Evolutionary conservation across 768 basidiomycete genomes (phyloP), one percentile per base, ranked within the genome.

Genomic region (Collybia mongolica): DNA sequence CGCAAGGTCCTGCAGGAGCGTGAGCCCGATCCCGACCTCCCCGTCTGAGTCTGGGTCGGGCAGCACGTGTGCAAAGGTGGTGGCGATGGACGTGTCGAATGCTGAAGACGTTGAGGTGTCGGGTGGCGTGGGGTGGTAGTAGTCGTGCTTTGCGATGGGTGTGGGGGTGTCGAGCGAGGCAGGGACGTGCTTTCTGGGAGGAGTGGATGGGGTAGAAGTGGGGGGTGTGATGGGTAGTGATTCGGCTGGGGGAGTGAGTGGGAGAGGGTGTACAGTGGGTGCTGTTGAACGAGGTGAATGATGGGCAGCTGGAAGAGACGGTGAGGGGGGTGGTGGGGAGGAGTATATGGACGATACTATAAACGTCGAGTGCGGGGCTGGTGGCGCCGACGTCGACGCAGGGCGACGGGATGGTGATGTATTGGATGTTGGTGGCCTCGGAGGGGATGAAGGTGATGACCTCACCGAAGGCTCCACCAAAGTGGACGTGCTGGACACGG

Each of bases 21-120:
- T 83, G 28, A 89, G 65, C 1, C 88, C 88, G 32, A 90, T 90
- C 0, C 83, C 88, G 1, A 79, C 70, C 44, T 82, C 79, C 3
- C 81, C 85, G 50, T 86, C 85, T 1, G 80, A 80, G 35, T 58
- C 62, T 52, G 56, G 62, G 2, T 71, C 44, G 0, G 62, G 43
- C 12, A 65, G 39, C 44, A 67, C 54, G 12, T 74, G 48, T 12
- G 49, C 38, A 26, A 36, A 44, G 32, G 18, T 22, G 39, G 23
- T 37, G 20, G 41, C 37, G 50, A 43, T 39, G 20, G 57, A 41
- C 1, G 58, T 41, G 17, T 54, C 54, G 17, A 42, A 24, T 35
- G 47, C 39, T 42, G 45, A 15, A 32, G 44, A 3, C 19, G 46
- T 50, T 6, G 43, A 17, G 8, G 52, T 22, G 11, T 36, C 36